Evolutionary conservation across 179 eudicot species (phyloP).

Genomic region (Vitellaria paradoxa): DNA sequence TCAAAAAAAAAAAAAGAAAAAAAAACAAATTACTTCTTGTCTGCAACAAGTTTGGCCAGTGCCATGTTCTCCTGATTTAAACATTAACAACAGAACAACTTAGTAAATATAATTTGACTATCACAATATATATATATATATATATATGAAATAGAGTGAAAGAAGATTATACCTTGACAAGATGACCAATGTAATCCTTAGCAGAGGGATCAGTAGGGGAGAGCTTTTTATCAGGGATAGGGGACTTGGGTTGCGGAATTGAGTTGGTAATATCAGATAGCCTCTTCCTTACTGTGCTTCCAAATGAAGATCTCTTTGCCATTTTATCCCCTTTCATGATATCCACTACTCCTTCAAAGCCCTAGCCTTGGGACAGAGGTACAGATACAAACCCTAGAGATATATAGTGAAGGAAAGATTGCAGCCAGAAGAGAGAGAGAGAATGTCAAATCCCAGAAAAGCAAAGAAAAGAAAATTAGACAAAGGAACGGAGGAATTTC

Average conservation of each 20-base stretch:
- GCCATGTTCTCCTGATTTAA: conserved; percentile 57
- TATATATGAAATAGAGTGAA: conserved; percentile 27
- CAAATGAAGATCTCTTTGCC: conserved; percentile 52
- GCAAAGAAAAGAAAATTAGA: background rate
- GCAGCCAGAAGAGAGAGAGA: background rate
- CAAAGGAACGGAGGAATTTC: background rate
- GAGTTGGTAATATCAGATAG: conserved; percentile 66
- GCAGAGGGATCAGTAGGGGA: conserved; percentile 20
- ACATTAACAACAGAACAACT: background rate
- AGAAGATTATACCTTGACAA: conserved; percentile 52
- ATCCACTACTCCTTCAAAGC: conserved; percentile 1
- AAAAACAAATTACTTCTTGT: conserved; percentile 50
- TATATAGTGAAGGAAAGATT: background rate
- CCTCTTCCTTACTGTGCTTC: conserved; percentile 45
- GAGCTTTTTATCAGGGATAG: conserved; percentile 24
- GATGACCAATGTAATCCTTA: conserved; percentile 39
- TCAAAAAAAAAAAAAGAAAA: too few relatives aligned
- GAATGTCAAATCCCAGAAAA: background rate
- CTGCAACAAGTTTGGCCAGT: conserved; percentile 51
- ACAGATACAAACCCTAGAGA: background rate
- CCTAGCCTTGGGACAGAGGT: conserved; percentile 14
- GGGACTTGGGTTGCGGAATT: conserved; percentile 43
- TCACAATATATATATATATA: background rate
- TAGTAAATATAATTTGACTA: conserved; percentile 11
- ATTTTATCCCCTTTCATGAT: conserved; percentile 40